These are phyloP conservation scores for Ascochyta koolunga DNA, from an alignment of 2,329 filamentous ascomycete species.

Conservation along the genomic window DNA sequence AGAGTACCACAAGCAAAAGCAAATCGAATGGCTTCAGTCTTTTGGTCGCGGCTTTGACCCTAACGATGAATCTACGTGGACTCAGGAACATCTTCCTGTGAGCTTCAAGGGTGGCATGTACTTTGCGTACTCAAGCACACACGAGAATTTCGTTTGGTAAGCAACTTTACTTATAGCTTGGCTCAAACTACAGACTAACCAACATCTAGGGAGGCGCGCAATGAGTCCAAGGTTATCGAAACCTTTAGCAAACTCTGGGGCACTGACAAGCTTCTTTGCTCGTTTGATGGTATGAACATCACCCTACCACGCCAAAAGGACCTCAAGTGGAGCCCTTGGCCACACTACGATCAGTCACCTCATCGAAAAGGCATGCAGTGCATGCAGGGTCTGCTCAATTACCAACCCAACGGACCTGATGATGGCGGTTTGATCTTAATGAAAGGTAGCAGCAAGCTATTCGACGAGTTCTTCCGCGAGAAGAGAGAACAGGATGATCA, in stretches of 20 bases:
- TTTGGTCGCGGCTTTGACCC: constrained; percentile 51
- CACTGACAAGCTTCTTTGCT: constrained; percentile 45
- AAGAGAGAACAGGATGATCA: constrained; percentile 20
- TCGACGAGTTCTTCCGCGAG: constrained; percentile 52
- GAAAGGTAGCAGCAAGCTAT: constrained; percentile 51
- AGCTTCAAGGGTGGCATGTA: constrained; percentile 55
- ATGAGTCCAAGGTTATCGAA: constrained; percentile 48
- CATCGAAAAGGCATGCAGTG: constrained; percentile 50
- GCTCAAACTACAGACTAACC: too few relatives aligned
- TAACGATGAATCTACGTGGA: constrained; percentile 45
- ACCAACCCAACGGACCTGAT: constrained; percentile 52
- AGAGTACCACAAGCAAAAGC: constrained; percentile 50
- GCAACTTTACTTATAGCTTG: too few relatives aligned
- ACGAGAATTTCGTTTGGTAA: constrained; percentile 50
- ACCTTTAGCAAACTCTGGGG: constrained; percentile 48
- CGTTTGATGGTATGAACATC: constrained; percentile 50
- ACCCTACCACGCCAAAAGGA: constrained; percentile 45
- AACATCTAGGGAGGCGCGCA: constrained; percentile 27
- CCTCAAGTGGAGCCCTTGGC: constrained; percentile 48
- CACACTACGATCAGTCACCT: constrained; percentile 50
- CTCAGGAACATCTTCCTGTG: constrained; percentile 46
- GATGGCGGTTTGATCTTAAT: constrained; percentile 57
- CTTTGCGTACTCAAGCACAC: constrained; percentile 44
- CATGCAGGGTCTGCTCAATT: constrained; percentile 55
- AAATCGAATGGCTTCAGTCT: constrained; percentile 52